Evolutionary conservation across 2,329 filamentous ascomycete genomes (phyloP), one percentile per base, ranked within the genome.

Genomic region (Paradendryphiella salina): DNA sequence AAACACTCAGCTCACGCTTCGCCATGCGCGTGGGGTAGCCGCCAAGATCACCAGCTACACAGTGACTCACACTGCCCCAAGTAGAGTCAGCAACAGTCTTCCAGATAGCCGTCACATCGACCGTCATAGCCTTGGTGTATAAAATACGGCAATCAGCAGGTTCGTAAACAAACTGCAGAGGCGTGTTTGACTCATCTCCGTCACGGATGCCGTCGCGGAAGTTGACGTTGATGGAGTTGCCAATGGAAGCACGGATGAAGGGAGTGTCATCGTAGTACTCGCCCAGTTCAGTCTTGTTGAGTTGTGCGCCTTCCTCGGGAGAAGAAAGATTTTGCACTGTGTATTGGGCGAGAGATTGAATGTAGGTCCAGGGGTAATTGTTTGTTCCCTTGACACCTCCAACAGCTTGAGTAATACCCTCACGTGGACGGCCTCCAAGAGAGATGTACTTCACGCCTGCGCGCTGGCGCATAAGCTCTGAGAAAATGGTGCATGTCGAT

Each of bases 371-470:
- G 0, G 61, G 60, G 15, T 47, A 59, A 49, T 70, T 63, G 56
- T 79, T 75, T 0, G 74, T 73, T 26, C 85, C 86, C 61, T 86
- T 84, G 39, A 83, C 79, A n/a, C 85, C 86, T n/a, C 85, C 84
- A 14, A 86, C 74, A 29, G 72, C 72, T 54, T 74, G 72, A 0
- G 86, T 87, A 0, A 80, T 78, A 3, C 72, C 74, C 0, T 75
- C 61, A 9, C 73, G 70, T 0, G 85, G 80, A 1, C 82, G 80
- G 1, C 86, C 86, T 8, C 86, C 85, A 18, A 85, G 74, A 1
- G 77, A 77, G 37, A 87, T 76, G 29, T 80, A 81, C 56, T 80
- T 80, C 2, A 87, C 79, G 17, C 80, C 78, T 26, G 75, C 76
- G 49, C 77, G 74, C 50, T 75, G 69, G 5, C 77, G 76, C 75